Percentiles rank a stretch among this genome's conserved stretches.
These are phyloP conservation scores for Rhodamnia rubescens DNA, from an alignment of 345 rosid genomes.

Conservation along the genomic window DNA sequence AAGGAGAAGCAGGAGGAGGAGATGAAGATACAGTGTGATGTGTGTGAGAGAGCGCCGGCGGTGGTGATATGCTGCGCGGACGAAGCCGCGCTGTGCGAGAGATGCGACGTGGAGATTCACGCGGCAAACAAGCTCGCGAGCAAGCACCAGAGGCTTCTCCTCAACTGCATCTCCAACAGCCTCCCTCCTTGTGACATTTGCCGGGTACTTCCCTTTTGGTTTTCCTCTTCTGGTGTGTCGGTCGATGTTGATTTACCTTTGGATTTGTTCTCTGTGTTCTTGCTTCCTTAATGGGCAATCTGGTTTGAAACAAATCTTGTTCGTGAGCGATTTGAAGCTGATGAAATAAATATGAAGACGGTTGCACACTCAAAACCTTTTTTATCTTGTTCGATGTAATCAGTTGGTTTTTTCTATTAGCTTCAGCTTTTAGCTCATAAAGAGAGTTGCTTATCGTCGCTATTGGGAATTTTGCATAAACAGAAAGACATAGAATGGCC, in stretches of 20 bases:
- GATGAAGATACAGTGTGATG: constrained; percentile 99
- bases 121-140: constrained; percentile 94
- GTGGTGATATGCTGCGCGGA: constrained; percentile 97
- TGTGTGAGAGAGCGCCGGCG: constrained; percentile 91
- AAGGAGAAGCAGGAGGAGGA: background rate
- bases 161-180: constrained; percentile 54
- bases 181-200: constrained; percentile 92
- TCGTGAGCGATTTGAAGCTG: background rate
- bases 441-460: background rate
- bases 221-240: background rate
- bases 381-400: background rate
- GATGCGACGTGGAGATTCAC: constrained; percentile 81
- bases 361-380: background rate
- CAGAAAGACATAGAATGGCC: background rate
- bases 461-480: background rate
- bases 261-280: background rate
- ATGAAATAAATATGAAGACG: background rate
- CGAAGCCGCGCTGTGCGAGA: constrained; percentile 85
- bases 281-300: background rate
- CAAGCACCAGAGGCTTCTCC: constrained; percentile 94
- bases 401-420: background rate
- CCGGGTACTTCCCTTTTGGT: constrained; percentile 28
- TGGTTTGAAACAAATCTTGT: background rate
- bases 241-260: background rate
- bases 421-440: background rate